A percentile compares a stretch with the other conserved stretches of the same genome.
phyloP scores from a whole-genome alignment of 495 filamentous ascomycete genomes.

The Xylaria bambusicola region DNA sequence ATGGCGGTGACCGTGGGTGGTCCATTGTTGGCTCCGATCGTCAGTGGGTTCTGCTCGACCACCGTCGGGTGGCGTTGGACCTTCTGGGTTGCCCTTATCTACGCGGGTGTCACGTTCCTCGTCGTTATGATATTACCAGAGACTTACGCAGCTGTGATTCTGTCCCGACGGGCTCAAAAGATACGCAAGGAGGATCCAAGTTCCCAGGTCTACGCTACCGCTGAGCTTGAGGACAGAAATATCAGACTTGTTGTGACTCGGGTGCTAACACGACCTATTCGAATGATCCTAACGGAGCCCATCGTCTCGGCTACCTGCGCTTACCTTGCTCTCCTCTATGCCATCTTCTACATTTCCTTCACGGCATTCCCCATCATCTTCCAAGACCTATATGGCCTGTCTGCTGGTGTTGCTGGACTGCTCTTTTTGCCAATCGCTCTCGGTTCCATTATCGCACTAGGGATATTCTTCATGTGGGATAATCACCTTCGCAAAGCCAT shows the following conservation, averaged over 20 bases:
- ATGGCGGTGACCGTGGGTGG: slow-evolving; percentile 57
- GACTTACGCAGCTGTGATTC: slow-evolving; percentile 52
- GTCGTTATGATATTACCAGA: slow-evolving; percentile 51
- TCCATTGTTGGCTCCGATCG: slow-evolving; percentile 57
- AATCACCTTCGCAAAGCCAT: not conserved
- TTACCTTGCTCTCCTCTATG: not conserved
- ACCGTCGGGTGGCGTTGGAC: slow-evolving; percentile 56
- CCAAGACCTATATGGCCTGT: too few relatives aligned
- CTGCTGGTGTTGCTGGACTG: too few relatives aligned
- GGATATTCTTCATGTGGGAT: not conserved
- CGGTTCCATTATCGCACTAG: not conserved
- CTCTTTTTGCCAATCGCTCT: too few relatives aligned
- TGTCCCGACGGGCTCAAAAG: slow-evolving; percentile 57
- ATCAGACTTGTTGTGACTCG: not conserved
- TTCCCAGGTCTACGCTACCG: not conserved
- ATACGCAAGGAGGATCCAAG: too few relatives aligned
- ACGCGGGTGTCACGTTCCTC: slow-evolving; percentile 40
- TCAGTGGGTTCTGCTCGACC: slow-evolving; percentile 55
- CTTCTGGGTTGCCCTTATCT: slow-evolving; percentile 52
- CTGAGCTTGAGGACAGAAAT: not conserved
- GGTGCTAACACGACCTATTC: not conserved
- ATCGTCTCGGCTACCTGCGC: not conserved
- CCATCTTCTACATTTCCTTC: not conserved
- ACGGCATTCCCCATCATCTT: not conserved
- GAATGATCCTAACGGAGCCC: not conserved